A percentile compares a stretch with the other conserved stretches of the same genome.
Conservation (phyloP, 2,329 filamentous ascomycete genomes). For the Nemania sp. region DNA sequence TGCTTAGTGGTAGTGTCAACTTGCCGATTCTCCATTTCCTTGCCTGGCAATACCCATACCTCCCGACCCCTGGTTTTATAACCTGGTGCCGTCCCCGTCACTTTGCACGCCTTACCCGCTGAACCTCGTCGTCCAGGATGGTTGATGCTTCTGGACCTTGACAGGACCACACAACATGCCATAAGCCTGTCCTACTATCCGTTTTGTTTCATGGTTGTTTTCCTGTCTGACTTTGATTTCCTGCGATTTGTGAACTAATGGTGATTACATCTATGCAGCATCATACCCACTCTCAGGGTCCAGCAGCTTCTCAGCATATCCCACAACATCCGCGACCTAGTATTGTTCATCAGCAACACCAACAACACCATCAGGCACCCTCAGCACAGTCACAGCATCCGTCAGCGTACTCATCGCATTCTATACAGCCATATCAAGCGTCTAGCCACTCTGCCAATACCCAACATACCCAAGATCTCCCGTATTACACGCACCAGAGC, state of each 20-base stretch:
- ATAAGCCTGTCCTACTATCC: too few relatives aligned
- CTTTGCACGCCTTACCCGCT: constrained; percentile 40
- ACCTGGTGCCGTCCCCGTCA: constrained; percentile 37
- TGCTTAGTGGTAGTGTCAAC: constrained; percentile 38
- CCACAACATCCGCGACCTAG: constrained; percentile 70
- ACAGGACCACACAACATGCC: constrained; percentile 51
- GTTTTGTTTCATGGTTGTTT: constrained; percentile 46
- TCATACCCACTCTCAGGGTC: constrained; percentile 75
- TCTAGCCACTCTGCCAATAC: constrained; percentile 63
- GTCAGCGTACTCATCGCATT: constrained; percentile 70
- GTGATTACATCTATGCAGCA: constrained; percentile 69
- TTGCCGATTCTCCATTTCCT: constrained; percentile 41
- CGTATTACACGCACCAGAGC: constrained; percentile 78
- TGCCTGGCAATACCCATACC: constrained; percentile 34
- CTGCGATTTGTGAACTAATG: constrained; percentile 53
- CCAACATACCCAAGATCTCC: constrained; percentile 68
- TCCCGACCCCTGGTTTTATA: constrained; percentile 39
- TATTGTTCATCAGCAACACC: constrained; percentile 75
- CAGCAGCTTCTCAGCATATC: constrained; percentile 66
- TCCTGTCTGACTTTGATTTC: constrained; percentile 39
- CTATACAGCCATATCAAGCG: constrained; percentile 69
- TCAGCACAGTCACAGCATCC: constrained; percentile 63
- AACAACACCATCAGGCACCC: constrained; percentile 71
- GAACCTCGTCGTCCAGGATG: constrained; percentile 51
- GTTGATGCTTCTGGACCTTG: constrained; percentile 48